Evolutionary conservation across 2,329 filamentous ascomycete genomes (phyloP).

Genomic region (Diaporthe amygdali): DNA sequence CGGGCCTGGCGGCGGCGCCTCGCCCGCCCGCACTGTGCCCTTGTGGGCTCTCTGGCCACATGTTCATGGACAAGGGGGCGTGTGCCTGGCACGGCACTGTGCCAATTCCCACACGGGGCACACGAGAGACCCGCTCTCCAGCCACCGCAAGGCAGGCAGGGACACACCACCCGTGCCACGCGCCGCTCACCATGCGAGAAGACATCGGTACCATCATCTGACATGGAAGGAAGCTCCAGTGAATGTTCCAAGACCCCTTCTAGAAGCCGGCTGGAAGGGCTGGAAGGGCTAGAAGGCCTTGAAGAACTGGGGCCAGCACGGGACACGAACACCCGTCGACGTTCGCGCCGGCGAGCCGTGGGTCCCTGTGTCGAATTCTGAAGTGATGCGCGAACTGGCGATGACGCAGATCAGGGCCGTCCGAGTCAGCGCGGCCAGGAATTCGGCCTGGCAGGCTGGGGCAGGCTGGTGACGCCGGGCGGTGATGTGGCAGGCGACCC

Average conservation of each 20-base stretch:
- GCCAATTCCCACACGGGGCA: not conserved
- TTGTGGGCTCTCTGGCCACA: conserved; percentile 9
- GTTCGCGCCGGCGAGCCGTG: not conserved
- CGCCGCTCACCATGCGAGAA: not conserved
- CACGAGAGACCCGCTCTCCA: not conserved
- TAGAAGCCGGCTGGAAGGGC: conserved; percentile 14
- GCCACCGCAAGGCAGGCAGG: not conserved
- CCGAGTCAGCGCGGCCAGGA: not conserved
- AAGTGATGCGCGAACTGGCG: not conserved
- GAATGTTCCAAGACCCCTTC: conserved; percentile 19
- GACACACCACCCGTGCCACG: too few species aligned
- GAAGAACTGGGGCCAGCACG: not conserved
- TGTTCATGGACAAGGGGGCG: not conserved
- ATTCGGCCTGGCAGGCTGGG: too few species aligned
- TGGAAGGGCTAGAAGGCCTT: not conserved
- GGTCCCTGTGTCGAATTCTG: not conserved
- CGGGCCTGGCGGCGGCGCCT: not conserved
- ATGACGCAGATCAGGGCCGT: not conserved
- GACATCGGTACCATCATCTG: not conserved
- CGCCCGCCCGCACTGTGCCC: conserved; percentile 1
- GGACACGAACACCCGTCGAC: not conserved
- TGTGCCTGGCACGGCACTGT: not conserved
- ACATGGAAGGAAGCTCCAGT: conserved; percentile 3
- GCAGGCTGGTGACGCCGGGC: not conserved
- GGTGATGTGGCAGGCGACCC: conserved; percentile 9